A percentile compares a stretch with the other conserved stretches of the same genome.
phyloP scores from a whole-genome alignment of 2,329 filamentous ascomycete species.

The Diaporthe citrichinensis region DNA sequence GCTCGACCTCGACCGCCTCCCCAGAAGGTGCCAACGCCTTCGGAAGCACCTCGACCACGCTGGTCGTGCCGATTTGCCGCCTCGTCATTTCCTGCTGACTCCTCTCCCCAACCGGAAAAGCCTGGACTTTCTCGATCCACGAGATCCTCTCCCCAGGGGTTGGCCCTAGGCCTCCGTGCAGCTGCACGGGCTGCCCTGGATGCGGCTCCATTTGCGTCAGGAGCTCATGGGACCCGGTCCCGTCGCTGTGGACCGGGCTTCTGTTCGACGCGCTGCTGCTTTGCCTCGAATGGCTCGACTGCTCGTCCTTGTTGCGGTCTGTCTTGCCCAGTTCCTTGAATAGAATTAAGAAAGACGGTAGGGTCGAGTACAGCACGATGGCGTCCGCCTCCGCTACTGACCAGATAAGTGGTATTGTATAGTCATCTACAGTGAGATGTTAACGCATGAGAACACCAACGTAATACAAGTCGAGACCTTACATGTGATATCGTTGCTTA shows the following conservation, averaged over 20 bases:
- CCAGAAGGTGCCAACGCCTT: not conserved
- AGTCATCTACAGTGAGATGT: slow-evolving; percentile 15
- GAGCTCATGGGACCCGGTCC: not conserved
- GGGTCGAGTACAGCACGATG: slow-evolving; percentile 15
- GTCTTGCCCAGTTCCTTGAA: not conserved
- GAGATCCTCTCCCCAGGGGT: slow-evolving; percentile 25
- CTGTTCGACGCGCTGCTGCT: slow-evolving; percentile 1
- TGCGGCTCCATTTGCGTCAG: not conserved
- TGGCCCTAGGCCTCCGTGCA: slow-evolving; percentile 11
- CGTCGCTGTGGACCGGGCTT: not conserved
- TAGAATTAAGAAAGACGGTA: slow-evolving; percentile 8
- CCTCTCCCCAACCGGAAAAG: slow-evolving; percentile 20
- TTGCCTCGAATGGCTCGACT: not conserved
- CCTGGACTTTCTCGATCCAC: slow-evolving; percentile 29
- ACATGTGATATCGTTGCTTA: slow-evolving; percentile 33
- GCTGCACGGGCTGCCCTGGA: slow-evolving; percentile 2
- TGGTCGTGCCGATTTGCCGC: slow-evolving; percentile 25
- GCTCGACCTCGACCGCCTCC: not conserved
- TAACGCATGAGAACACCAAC: not conserved
- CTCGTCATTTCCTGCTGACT: slow-evolving; percentile 11
- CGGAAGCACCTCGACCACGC: slow-evolving; percentile 21
- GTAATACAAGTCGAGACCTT: not conserved
- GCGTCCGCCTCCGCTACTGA: slow-evolving; percentile 31
- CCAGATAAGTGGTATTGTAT: slow-evolving; percentile 11
- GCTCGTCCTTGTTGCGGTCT: not conserved